Evolutionary conservation across 2,329 filamentous ascomycete genomes (phyloP).

Genomic region (Trichoderma aggressivum): DNA sequence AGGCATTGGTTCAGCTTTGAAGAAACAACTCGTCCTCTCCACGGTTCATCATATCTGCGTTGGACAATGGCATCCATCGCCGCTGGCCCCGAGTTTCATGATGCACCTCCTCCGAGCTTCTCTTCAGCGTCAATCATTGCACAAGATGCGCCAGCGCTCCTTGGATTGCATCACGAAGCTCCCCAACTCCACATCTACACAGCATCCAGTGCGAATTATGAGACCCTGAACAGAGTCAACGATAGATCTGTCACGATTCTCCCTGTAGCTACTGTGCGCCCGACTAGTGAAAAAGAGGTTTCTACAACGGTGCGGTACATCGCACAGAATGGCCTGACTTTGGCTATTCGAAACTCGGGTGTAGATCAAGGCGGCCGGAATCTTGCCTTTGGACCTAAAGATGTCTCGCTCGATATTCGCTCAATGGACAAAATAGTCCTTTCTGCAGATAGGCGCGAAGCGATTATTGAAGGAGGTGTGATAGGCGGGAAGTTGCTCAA

Average conservation of each 20-base stretch:
- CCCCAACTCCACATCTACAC: constrained; percentile 1
- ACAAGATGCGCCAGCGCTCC: background rate
- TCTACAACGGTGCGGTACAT: constrained; percentile 1
- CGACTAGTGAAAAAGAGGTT: background rate
- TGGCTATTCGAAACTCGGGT: constrained; percentile 17
- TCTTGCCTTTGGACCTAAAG: constrained; percentile 14
- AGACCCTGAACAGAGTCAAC: background rate
- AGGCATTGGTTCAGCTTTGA: no score
- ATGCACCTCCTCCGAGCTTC: background rate
- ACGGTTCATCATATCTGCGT: no score
- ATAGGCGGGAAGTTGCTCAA: constrained; percentile 4
- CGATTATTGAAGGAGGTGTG: constrained; percentile 14
- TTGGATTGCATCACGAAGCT: background rate
- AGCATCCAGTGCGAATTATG: background rate
- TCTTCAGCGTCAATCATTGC: background rate
- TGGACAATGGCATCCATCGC: background rate
- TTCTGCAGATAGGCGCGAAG: constrained; percentile 5
- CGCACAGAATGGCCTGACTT: background rate
- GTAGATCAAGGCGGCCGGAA: constrained; percentile 19
- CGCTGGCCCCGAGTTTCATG: background rate
- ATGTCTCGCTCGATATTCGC: constrained; percentile 18
- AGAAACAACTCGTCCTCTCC: no score
- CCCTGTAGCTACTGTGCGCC: constrained; percentile 7
- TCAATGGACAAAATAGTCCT: constrained; percentile 9
- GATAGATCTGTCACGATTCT: background rate